Percentiles rank a stretch among this genome's conserved stretches.
Conservation (phyloP, 1,284 basidiomycete genomes). For the Ustilago loliicola region DNA sequence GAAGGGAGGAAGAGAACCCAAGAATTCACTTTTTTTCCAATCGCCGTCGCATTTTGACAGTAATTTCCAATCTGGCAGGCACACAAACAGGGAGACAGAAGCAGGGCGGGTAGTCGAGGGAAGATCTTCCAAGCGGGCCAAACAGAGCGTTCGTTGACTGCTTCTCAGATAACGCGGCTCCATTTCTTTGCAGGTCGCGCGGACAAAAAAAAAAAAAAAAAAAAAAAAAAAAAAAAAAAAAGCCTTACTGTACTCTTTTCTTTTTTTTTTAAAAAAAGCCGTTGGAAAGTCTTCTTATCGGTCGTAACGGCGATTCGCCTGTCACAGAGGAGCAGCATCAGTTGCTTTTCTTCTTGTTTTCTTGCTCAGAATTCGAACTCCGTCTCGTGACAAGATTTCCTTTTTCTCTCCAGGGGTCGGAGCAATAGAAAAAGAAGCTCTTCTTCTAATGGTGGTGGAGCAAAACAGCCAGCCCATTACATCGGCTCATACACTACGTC, state of each 20-base stretch:
- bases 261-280: background rate
- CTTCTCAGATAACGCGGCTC: background rate
- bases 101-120: background rate
- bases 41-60: background rate
- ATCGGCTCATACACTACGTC: too few species aligned
- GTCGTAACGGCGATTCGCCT: constrained; percentile 34
- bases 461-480: too few species aligned
- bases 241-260: background rate
- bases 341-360: background rate
- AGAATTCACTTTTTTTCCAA: background rate
- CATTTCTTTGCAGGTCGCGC: background rate
- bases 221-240: background rate
- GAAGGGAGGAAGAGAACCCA: background rate
- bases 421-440: background rate
- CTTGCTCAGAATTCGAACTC: constrained; percentile 13
- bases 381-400: constrained; percentile 14
- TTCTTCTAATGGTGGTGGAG: too few species aligned
- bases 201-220: background rate
- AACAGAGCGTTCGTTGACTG: background rate
- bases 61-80: background rate
- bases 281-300: constrained; percentile 5
- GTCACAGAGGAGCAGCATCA: background rate
- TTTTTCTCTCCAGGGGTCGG: constrained; percentile 13
- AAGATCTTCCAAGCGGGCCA: constrained; percentile 2
- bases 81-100: background rate